Conservation (phyloP, 331 rosid genomes). For the Telfairia occidentalis region DNA sequence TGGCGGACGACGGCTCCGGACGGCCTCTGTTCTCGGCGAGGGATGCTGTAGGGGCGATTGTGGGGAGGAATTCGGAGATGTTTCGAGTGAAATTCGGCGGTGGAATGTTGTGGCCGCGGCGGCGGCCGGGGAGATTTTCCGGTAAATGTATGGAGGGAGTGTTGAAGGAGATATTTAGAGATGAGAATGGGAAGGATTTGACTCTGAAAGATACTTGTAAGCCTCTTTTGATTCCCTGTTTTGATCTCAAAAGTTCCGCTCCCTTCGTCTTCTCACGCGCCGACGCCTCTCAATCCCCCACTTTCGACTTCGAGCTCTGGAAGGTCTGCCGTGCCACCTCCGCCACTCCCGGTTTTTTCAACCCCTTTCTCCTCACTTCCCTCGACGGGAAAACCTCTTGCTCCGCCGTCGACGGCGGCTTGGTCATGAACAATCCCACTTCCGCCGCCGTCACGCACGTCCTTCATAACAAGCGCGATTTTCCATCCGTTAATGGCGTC, state of each 20-base stretch:
- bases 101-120: slow-evolving; percentile 32
- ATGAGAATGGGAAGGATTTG: slow-evolving; percentile 36
- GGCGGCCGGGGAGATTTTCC: slow-evolving; percentile 44
- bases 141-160: slow-evolving; percentile 54
- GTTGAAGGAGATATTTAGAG: slow-evolving; percentile 43
- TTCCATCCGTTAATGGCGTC: slow-evolving; percentile 68
- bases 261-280: slow-evolving; percentile 95
- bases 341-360: slow-evolving; percentile 63
- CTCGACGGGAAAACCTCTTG: slow-evolving; percentile 71
- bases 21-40: slow-evolving; percentile 65
- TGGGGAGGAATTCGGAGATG: slow-evolving; percentile 33
- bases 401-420: slow-evolving; percentile 81
- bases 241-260: slow-evolving; percentile 85
- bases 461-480: slow-evolving; percentile 86
- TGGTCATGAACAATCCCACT: slow-evolving; percentile 94
- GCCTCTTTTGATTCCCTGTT: slow-evolving; percentile 85
- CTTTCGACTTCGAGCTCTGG: slow-evolving; percentile 89
- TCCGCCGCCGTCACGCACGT: slow-evolving; percentile 94
- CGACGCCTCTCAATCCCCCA: slow-evolving; percentile 73
- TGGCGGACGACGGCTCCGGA: slow-evolving; percentile 58
- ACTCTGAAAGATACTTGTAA: slow-evolving; percentile 79
- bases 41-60: slow-evolving; percentile 38
- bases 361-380: slow-evolving; percentile 57
- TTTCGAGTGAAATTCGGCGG: slow-evolving; percentile 29
- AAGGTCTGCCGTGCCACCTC: slow-evolving; percentile 92